Evolutionary conservation across 768 basidiomycete species (phyloP).

Genomic region (Lyophyllum semitale): DNA sequence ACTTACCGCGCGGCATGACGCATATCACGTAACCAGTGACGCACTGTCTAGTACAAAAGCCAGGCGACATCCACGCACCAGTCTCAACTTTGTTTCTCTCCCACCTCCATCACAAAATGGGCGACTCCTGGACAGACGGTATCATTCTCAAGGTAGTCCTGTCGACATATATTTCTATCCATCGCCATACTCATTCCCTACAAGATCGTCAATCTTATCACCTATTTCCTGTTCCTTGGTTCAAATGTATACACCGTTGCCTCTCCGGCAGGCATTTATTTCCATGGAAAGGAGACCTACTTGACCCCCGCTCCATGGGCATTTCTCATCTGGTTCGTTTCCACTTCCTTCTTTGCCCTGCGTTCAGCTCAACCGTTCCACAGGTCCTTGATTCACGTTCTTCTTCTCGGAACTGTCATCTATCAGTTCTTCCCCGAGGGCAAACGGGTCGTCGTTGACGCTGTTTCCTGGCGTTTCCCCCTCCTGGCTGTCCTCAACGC

Average conservation of each 20-base stretch:
- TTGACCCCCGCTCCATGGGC: constrained; percentile 94
- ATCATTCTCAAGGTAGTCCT: constrained; percentile 73
- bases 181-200: background rate
- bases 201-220: constrained; percentile 77
- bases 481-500: constrained; percentile 85
- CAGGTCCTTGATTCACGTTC: constrained; percentile 86
- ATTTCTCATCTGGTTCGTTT: constrained; percentile 80
- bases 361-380: constrained; percentile 16
- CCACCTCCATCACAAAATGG: constrained; percentile 41
- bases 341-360: background rate
- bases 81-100: background rate
- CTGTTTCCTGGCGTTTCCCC: constrained; percentile 89
- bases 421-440: constrained; percentile 85
- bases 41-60: constrained; percentile 6
- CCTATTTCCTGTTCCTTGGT: constrained; percentile 86
- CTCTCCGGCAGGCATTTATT: constrained; percentile 71
- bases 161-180: background rate
- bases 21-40: constrained; percentile 7
- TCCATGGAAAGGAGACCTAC: constrained; percentile 81
- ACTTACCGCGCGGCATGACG: constrained; percentile 8
- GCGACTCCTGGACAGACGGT: constrained; percentile 76
- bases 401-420: constrained; percentile 88
- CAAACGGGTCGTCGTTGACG: constrained; percentile 80
- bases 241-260: constrained; percentile 88
- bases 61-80: background rate